Percentiles rank a stretch among this genome's conserved stretches.
Conservation (phyloP, 225 moss, liverwort and hornwort genomes). For the Pseudoscleropodium purum region DNA sequence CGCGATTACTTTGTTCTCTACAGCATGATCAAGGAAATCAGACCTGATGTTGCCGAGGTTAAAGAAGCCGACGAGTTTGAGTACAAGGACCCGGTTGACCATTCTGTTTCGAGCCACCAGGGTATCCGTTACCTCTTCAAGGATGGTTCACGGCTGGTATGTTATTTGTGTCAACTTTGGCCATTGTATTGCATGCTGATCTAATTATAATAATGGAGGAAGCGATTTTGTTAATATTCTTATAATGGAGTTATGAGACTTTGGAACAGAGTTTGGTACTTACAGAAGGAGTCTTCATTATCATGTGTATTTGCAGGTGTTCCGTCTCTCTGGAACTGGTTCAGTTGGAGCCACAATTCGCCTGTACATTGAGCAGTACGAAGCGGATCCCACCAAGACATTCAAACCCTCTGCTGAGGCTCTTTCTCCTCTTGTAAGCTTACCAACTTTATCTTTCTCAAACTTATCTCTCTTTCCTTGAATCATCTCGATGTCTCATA, state of each 20-base stretch:
- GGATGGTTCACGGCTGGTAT: slow-evolving; percentile 94
- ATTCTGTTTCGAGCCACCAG: slow-evolving; percentile 89
- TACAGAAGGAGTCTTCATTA: neutral
- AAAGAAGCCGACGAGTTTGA: slow-evolving; percentile 85
- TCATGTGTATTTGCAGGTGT: slow-evolving; percentile 36
- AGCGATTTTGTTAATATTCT: neutral
- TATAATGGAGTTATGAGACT: neutral
- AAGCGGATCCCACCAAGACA: slow-evolving; percentile 66
- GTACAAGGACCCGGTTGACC: slow-evolving; percentile 95
- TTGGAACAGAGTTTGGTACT: neutral
- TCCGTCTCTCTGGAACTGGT: slow-evolving; percentile 95
- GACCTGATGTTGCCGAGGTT: slow-evolving; percentile 72
- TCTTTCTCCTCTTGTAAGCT: slow-evolving; percentile 75
- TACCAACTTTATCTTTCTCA: neutral
- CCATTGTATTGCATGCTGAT: neutral
- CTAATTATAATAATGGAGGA: neutral
- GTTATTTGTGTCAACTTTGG: neutral
- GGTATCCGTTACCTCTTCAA: slow-evolving; percentile 94
- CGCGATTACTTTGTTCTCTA: neutral
- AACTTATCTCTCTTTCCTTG: neutral
- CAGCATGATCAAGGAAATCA: slow-evolving; percentile 59
- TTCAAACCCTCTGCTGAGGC: slow-evolving; percentile 75
- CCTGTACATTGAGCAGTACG: slow-evolving; percentile 93
- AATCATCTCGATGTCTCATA: neutral
- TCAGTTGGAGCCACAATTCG: slow-evolving; percentile 95